Base-by-base conservation (phyloP, 306 rosid species). In the Prunus dulcis region DNA sequence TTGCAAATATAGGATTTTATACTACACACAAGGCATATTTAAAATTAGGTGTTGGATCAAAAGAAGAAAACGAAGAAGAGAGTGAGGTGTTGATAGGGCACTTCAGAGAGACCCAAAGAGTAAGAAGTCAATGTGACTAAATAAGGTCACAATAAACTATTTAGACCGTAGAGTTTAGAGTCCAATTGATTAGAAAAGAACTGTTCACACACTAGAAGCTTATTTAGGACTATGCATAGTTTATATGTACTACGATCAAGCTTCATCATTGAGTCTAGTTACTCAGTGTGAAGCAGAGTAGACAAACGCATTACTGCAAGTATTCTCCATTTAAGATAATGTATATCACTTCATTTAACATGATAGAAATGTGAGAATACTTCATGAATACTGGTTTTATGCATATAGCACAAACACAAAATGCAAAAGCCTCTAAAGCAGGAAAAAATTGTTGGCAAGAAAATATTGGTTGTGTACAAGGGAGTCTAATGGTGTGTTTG, bases 361-460 rank as follows among this genome's bases (percentile, higher is more conserved):
- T 60, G 43, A 22, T 25, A 18, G 62, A 66, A 74, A 72, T 65
- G 73, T 11, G 50, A n/a, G 56, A 51, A 64, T 51, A 74, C 69
- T 23, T 46, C 43, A 62, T 57, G 3, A 32, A 56, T 13, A 15
- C 41, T 57, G 15, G 66, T 56, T 11, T 20, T 7, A 55, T 28
- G 25, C 8, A 25, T 49, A 73, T 4, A 56, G 41, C 46, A 45
- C 76, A 60, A 58, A 23, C 28, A 73, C 67, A 57, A 14, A 11
- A 27, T 32, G 32, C 22, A 12, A 52, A 70, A 11, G n/a, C 61
- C 76, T 56, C 18, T 18, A 4, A 22, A 25, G 20, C 38, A 52
- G 38, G 64, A 63, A 50, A 32, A 61, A 55, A 30, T 30, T 47
- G 75, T 67, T 34, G 41, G 8, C 56, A 51, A 55, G 69, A 52